phyloP scores from a whole-genome alignment of 345 rosid species.

The Melastoma malabathricum region DNA sequence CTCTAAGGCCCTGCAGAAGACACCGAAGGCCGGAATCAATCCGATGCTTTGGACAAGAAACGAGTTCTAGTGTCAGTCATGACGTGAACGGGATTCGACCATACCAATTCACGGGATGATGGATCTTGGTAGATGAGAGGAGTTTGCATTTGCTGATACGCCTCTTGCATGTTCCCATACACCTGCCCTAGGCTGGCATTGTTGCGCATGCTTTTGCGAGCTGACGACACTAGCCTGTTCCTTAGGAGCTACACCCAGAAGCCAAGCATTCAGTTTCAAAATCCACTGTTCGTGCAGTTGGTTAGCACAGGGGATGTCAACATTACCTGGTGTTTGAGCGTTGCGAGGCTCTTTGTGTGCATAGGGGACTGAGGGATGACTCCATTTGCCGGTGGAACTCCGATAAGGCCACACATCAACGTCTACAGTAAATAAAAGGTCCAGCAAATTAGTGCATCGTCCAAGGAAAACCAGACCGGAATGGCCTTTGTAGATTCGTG shows the following conservation, averaged over 20 bases:
- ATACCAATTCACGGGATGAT: slow-evolving; percentile 12
- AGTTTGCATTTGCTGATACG: slow-evolving; percentile 76
- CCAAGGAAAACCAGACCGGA: too few species aligned
- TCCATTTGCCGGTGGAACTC: slow-evolving; percentile 72
- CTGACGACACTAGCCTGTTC: slow-evolving; percentile 60
- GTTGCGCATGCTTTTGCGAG: slow-evolving; percentile 44
- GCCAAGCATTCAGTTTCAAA: not conserved
- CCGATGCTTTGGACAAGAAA: too few species aligned
- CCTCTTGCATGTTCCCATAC: slow-evolving; percentile 76
- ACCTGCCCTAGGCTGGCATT: slow-evolving; percentile 73
- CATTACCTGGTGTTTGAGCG: slow-evolving; percentile 74
- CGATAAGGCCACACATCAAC: slow-evolving; percentile 63
- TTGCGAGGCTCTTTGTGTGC: slow-evolving; percentile 78
- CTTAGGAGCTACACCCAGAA: slow-evolving; percentile 48
- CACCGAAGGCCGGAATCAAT: not conserved
- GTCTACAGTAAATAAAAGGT: slow-evolving; percentile 25
- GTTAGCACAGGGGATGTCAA: too few species aligned
- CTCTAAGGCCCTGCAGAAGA: slow-evolving; percentile 40
- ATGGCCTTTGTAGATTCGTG: too few species aligned
- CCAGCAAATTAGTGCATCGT: not conserved
- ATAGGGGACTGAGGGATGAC: slow-evolving; percentile 85
- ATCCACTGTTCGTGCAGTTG: not conserved
- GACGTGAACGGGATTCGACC: too few species aligned
- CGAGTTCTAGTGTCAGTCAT: too few species aligned
- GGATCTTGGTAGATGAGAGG: slow-evolving; percentile 61